phyloP scores from a whole-genome alignment of 2,329 filamentous ascomycete genomes.

The Penicillium aurantiogriseum region DNA sequence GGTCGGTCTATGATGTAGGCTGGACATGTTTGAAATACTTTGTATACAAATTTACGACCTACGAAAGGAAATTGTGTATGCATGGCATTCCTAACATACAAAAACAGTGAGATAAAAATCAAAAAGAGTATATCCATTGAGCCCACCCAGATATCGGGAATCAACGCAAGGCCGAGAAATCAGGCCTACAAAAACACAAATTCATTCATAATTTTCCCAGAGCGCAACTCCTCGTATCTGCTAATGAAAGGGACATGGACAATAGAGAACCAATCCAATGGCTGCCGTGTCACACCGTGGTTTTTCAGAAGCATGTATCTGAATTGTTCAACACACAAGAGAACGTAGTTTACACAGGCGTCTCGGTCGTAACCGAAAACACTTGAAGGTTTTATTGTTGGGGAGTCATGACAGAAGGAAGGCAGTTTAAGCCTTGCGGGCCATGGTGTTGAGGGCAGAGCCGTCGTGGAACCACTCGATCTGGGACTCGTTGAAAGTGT shows the following conservation, averaged over 20 bases:
- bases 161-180: conserved; percentile 26
- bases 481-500: conserved; percentile 98
- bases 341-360: conserved; percentile 28
- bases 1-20: background rate
- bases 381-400: conserved; percentile 9
- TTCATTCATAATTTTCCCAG: conserved; percentile 35
- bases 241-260: conserved; percentile 28
- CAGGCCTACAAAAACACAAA: conserved; percentile 31
- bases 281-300: background rate
- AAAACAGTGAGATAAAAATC: conserved; percentile 26
- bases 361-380: conserved; percentile 2
- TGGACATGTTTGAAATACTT: background rate
- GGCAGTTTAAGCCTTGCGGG: conserved; percentile 58
- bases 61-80: conserved; percentile 33
- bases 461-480: conserved; percentile 99
- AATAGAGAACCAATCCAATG: conserved; percentile 8
- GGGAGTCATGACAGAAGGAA: conserved; percentile 5
- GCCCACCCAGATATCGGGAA: conserved; percentile 35
- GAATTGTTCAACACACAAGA: conserved; percentile 29
- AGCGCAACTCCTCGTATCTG: conserved; percentile 36
- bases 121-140: conserved; percentile 43
- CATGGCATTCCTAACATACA: conserved; percentile 41
- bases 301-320: conserved; percentile 9
- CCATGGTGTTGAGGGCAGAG: conserved; percentile 97
- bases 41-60: background rate